Percentiles rank a stretch among this genome's conserved stretches.
These are phyloP conservation scores for Leccinum fallax DNA, from an alignment of 1,284 basidiomycete genomes.

Conservation along the genomic window DNA sequence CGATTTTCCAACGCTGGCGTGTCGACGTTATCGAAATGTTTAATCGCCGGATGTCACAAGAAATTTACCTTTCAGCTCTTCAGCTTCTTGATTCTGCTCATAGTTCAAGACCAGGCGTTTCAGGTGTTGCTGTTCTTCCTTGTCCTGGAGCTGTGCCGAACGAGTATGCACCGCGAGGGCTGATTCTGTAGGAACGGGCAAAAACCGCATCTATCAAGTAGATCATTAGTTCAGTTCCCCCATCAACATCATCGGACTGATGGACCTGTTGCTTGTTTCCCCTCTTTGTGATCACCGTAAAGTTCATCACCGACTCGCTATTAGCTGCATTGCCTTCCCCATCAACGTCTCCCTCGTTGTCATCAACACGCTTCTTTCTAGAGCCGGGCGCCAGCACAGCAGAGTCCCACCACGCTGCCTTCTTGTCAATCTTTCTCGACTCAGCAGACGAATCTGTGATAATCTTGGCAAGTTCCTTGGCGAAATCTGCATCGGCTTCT, in stretches of 20 bases:
- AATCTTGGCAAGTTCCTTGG: slow-evolving; percentile 94
- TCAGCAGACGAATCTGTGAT: slow-evolving; percentile 85
- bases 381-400: slow-evolving; percentile 70
- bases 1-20: slow-evolving; percentile 65
- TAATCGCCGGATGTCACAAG: background rate
- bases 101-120: slow-evolving; percentile 91
- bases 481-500: slow-evolving; percentile 93
- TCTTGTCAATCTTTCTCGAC: slow-evolving; percentile 82
- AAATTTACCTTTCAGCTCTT: slow-evolving; percentile 70
- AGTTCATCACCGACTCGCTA: slow-evolving; percentile 74
- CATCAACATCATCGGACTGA: background rate
- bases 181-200: slow-evolving; percentile 86
- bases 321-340: slow-evolving; percentile 40
- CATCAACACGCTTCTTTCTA: slow-evolving; percentile 62
- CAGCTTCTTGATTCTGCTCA: slow-evolving; percentile 82
- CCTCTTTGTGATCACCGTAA: slow-evolving; percentile 91
- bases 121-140: slow-evolving; percentile 92
- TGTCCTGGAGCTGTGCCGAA: slow-evolving; percentile 87
- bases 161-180: slow-evolving; percentile 88
- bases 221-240: slow-evolving; percentile 10
- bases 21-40: slow-evolving; percentile 10
- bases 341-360: slow-evolving; percentile 53
- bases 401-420: slow-evolving; percentile 85
- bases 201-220: slow-evolving; percentile 66
- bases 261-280: slow-evolving; percentile 91